Conservation (phyloP, 441 rosid species). For the Aleurites moluccanus region DNA sequence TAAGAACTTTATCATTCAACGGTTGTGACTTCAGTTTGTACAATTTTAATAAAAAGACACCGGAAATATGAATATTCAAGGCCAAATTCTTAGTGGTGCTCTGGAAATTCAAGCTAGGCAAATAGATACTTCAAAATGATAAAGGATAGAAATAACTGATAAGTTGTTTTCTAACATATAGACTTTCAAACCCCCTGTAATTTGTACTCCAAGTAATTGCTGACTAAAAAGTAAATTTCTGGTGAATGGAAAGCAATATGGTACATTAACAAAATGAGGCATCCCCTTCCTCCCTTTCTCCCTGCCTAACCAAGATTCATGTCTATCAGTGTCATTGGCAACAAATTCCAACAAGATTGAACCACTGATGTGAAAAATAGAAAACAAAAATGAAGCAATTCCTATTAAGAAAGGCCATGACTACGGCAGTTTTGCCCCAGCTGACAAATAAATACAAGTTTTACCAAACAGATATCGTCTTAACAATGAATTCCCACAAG, state of each 20-base stretch:
- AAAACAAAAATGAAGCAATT: neutral
- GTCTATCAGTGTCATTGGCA: neutral
- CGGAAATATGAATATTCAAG: neutral
- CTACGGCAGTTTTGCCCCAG: neutral
- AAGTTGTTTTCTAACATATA: neutral
- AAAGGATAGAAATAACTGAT: neutral
- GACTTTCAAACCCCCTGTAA: neutral
- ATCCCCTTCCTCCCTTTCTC: neutral
- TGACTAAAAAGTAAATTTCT: neutral
- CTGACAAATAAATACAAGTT: neutral
- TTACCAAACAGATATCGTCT: neutral
- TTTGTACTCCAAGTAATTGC: neutral
- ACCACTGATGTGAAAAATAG: neutral
- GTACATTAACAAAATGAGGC: neutral
- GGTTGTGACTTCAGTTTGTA: constrained; percentile 4
- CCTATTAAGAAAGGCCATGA: neutral
- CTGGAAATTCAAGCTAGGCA: neutral
- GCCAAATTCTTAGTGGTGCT: constrained; percentile 5
- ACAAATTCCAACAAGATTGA: neutral
- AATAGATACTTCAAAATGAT: neutral
- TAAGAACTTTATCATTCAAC: neutral
- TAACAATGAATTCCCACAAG: neutral
- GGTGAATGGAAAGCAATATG: neutral
- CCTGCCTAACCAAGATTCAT: neutral
- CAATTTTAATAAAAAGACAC: neutral